phyloP scores from a whole-genome alignment of 2,329 filamentous ascomycete genomes.

The Apiospora hydei region DNA sequence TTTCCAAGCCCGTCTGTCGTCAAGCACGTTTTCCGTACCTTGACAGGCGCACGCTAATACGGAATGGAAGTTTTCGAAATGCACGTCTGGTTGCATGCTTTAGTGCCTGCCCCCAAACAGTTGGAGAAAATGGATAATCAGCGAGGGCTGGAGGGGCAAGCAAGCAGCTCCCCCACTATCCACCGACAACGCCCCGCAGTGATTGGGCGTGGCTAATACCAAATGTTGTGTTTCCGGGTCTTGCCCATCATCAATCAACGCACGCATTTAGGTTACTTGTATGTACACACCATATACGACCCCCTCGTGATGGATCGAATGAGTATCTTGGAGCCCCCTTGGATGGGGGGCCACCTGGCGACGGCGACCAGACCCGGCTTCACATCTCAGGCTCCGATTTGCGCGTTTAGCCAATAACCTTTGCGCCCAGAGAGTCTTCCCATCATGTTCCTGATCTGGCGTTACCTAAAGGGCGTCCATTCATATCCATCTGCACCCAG shows the following conservation, averaged over 20 bases:
- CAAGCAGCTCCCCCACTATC: conserved; percentile 17
- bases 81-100: background rate
- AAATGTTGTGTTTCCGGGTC: background rate
- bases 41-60: background rate
- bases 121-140: conserved; percentile 1
- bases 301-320: background rate
- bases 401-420: conserved; percentile 24
- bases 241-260: background rate
- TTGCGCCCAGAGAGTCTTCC: background rate
- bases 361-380: background rate
- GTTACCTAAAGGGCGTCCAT: background rate
- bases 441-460: conserved; percentile 9
- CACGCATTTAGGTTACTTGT: background rate
- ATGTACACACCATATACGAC: background rate
- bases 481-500: background rate
- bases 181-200: background rate
- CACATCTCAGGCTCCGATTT: conserved; percentile 21
- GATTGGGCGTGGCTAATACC: conserved; percentile 17
- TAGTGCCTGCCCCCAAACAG: background rate
- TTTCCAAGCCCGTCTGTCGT: background rate
- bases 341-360: background rate
- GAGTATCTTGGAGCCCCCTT: background rate
- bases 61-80: background rate
- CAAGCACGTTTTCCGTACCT: background rate
- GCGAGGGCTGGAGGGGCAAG: too few relatives aligned